phyloP scores from a whole-genome alignment of 352 stramenopile species.

The Phytophthora capsici region DNA sequence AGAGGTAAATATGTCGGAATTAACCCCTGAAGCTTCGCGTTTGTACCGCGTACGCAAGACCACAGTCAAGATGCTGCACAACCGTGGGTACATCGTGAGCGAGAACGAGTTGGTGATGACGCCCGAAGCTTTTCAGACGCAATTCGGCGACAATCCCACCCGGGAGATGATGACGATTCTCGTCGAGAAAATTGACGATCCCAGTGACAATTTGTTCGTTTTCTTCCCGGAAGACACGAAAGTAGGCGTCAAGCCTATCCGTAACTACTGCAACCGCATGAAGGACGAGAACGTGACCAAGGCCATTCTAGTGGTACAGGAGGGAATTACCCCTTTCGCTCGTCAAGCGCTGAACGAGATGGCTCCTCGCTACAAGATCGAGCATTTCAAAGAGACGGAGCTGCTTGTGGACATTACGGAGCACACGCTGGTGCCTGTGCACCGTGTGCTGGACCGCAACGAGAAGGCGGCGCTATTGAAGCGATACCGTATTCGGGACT shows the following conservation, averaged over 20 bases:
- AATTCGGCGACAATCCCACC: constrained; percentile 93
- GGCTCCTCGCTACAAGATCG: constrained; percentile 90
- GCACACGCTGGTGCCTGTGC: constrained; percentile 98
- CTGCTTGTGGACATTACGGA: constrained; percentile 99
- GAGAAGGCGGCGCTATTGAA: constrained; percentile 99
- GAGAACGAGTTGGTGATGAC: constrained; percentile 97
- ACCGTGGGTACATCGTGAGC: constrained; percentile 97
- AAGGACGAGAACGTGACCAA: constrained; percentile 97
- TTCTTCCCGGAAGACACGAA: constrained; percentile 99
- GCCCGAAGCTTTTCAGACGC: constrained; percentile 90
- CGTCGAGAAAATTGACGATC: constrained; percentile 92
- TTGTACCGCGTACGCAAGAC: constrained; percentile 96
- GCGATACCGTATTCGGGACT: constrained; percentile 99
- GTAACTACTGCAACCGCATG: constrained; percentile 97
- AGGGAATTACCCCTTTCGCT: constrained; percentile 97
- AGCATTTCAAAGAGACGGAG: constrained; percentile 99
- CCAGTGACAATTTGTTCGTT: constrained; percentile 97
- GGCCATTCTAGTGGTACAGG: constrained; percentile 97
- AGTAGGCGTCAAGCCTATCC: constrained; percentile 98
- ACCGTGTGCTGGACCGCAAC: constrained; percentile 96
- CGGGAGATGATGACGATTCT: constrained; percentile 97
- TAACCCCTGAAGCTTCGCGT: constrained; percentile 84
- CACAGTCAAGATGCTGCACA: constrained; percentile 95
- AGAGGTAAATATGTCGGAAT: constrained; percentile 58
- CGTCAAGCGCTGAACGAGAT: constrained; percentile 97